A percentile compares a stretch with the other conserved stretches of the same genome.
Evolutionary conservation across 23 red algal genomes (phyloP).

Genomic region (Gracilaria domingensis): DNA sequence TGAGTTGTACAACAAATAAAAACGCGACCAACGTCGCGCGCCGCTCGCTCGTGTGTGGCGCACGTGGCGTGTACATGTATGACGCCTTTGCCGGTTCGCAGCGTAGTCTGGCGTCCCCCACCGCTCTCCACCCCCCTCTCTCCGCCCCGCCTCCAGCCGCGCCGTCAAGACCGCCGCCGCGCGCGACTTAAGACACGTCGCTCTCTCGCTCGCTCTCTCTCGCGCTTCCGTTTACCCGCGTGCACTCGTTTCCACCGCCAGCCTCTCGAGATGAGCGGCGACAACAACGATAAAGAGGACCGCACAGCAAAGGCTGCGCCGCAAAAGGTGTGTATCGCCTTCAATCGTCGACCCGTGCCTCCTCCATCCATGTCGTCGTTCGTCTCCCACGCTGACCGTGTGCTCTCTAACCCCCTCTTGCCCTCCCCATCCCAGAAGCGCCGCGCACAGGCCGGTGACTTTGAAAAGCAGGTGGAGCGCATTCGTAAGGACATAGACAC

Average conservation of each 20-base stretch:
- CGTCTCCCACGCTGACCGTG: background rate
- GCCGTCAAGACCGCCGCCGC: too few species aligned
- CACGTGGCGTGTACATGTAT: background rate
- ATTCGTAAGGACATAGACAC: slow-evolving; percentile 60
- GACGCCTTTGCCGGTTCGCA: too few species aligned
- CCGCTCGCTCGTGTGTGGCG: background rate
- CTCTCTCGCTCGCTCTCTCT: too few species aligned
- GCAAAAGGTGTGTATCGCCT: background rate
- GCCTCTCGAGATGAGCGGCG: background rate
- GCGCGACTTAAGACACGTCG: too few species aligned
- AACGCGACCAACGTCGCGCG: background rate
- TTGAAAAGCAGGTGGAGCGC: slow-evolving; percentile 72
- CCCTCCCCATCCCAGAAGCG: background rate
- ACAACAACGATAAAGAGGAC: background rate
- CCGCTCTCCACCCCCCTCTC: background rate
- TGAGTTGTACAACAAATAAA: slow-evolving; percentile 5
- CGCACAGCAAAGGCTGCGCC: background rate
- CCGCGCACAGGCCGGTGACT: slow-evolving; percentile 74
- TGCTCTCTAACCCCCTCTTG: background rate
- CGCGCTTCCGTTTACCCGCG: too few species aligned
- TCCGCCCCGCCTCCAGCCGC: background rate
- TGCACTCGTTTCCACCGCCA: background rate
- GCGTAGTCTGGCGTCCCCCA: too few species aligned
- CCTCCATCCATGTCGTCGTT: background rate
- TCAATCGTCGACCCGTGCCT: background rate